phyloP scores from a whole-genome alignment of 805 yeast species.

The Metschnikowia picachoensis region DNA sequence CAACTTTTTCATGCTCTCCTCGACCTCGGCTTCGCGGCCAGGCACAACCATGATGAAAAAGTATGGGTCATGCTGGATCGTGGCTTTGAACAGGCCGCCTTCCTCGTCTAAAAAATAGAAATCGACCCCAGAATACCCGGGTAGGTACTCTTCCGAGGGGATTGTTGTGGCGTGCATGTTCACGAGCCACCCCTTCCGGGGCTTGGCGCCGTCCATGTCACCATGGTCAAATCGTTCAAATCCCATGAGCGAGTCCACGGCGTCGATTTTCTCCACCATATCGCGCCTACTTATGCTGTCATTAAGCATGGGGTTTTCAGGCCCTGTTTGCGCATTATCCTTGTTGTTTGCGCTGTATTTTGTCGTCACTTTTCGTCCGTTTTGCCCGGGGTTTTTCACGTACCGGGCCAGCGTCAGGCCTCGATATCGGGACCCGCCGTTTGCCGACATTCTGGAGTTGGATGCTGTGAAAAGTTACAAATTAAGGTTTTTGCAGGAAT shows the following conservation, averaged over 20 bases:
- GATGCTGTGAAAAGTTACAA: not conserved
- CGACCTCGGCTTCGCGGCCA: constrained; percentile 68
- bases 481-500: not conserved
- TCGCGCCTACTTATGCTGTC: constrained; percentile 45
- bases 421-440: constrained; percentile 15
- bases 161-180: constrained; percentile 89
- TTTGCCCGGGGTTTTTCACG: constrained; percentile 37
- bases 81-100: constrained; percentile 92
- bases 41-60: constrained; percentile 66
- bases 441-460: constrained; percentile 5
- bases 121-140: constrained; percentile 88
- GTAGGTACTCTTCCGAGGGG: constrained; percentile 50
- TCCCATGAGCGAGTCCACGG: constrained; percentile 80
- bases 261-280: constrained; percentile 57
- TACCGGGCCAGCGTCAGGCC: constrained; percentile 53
- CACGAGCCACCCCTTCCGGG: constrained; percentile 81
- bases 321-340: constrained; percentile 12
- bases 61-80: constrained; percentile 82
- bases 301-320: constrained; percentile 33
- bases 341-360: constrained; percentile 13
- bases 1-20: constrained; percentile 69
- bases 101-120: constrained; percentile 93
- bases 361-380: constrained; percentile 11
- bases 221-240: constrained; percentile 76
- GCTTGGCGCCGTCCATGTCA: constrained; percentile 45